phyloP scores from a whole-genome alignment of 2,329 filamentous ascomycete species.

The Hirsutella thompsonii region DNA sequence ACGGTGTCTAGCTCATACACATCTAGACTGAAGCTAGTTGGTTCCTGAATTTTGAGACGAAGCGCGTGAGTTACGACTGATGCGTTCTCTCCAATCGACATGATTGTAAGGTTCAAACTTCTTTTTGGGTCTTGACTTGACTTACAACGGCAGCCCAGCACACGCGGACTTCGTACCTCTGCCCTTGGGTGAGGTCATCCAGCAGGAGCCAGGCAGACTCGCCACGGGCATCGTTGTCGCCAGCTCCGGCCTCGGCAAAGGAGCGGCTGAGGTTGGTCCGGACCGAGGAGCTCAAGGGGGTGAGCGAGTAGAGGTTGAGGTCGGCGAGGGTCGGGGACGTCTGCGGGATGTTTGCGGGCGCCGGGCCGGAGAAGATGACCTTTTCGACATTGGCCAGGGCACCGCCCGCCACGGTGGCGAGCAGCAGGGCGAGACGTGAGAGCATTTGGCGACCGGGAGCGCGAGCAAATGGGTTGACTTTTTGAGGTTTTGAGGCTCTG shows the following conservation, averaged over 20 bases:
- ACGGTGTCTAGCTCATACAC: constrained; percentile 49
- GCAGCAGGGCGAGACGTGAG: constrained; percentile 2
- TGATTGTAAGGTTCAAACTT: no score
- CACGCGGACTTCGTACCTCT: constrained; percentile 80
- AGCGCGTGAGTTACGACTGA: background rate
- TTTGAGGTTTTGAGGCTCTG: no score
- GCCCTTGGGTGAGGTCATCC: constrained; percentile 51
- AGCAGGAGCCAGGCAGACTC: constrained; percentile 69
- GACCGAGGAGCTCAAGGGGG: constrained; percentile 40
- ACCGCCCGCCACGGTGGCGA: constrained; percentile 7
- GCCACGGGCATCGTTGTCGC: constrained; percentile 33
- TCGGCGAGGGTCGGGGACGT: constrained; percentile 26
- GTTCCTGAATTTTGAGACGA: constrained; percentile 51
- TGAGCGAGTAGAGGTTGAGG: constrained; percentile 53
- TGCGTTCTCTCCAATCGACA: no score
- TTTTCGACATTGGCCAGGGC: constrained; percentile 73
- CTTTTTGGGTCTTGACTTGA: constrained; percentile 12
- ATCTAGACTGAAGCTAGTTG: constrained; percentile 63
- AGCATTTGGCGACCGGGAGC: no score
- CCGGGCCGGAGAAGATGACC: constrained; percentile 69
- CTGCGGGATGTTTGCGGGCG: constrained; percentile 37
- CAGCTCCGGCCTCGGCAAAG: constrained; percentile 44
- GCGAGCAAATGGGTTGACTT: background rate
- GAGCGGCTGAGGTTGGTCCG: constrained; percentile 52
- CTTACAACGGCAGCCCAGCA: constrained; percentile 90